Percentiles rank a stretch among this genome's conserved stretches.
phyloP scores from a whole-genome alignment of 345 rosid genomes.

The Ceriops decandra region DNA sequence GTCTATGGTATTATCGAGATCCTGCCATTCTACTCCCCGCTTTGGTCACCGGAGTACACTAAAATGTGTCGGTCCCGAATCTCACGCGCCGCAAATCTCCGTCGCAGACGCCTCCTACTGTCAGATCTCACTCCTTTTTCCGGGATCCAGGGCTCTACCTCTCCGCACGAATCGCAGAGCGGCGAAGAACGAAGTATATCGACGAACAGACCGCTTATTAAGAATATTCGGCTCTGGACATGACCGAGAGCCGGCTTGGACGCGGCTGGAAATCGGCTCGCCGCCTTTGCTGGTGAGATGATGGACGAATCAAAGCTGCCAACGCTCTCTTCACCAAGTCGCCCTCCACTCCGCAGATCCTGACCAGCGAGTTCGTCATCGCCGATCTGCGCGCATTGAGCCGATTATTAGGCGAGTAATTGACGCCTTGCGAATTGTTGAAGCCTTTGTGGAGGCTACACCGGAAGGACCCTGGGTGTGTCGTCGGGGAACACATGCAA shows the following conservation, averaged over 20 bases:
- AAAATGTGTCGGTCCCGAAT: not conserved
- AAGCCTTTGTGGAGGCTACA: constrained; percentile 61
- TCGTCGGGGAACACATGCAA: constrained; percentile 71
- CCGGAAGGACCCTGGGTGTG: constrained; percentile 80
- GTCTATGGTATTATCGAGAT: not conserved
- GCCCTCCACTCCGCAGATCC: constrained; percentile 67
- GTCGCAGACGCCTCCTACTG: not conserved
- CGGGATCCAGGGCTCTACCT: not conserved
- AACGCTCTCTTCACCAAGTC: constrained; percentile 56
- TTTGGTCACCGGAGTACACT: constrained; percentile 10
- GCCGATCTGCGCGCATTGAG: constrained; percentile 67
- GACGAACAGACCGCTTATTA: not conserved
- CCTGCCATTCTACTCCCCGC: not conserved
- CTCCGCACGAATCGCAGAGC: not conserved
- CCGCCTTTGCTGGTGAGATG: constrained; percentile 47
- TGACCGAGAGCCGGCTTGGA: constrained; percentile 59
- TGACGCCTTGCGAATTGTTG: constrained; percentile 8
- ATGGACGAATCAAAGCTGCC: constrained; percentile 50
- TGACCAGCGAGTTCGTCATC: constrained; percentile 68
- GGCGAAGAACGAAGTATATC: not conserved
- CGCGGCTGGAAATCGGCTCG: constrained; percentile 58
- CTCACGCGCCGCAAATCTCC: not conserved
- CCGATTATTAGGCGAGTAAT: constrained; percentile 43
- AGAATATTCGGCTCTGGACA: constrained; percentile 40
- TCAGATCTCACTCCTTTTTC: not conserved